Evolutionary conservation across 345 rosid genomes (phyloP), one percentile per base, ranked within the genome.

Genomic region (Brassica nigra): DNA sequence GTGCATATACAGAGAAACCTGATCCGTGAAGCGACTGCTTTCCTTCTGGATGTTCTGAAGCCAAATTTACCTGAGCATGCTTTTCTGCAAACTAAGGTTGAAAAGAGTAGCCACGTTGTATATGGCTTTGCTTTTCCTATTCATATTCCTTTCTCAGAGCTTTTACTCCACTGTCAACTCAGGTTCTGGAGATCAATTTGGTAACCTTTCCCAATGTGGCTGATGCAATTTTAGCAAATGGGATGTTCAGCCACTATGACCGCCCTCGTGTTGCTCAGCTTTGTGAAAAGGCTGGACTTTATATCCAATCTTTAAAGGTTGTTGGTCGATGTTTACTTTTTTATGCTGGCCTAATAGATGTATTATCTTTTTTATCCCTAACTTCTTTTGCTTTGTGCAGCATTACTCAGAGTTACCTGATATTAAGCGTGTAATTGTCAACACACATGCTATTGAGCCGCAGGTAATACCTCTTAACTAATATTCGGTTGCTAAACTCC

Each of bases 391-490:
- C 76, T 75, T 77, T 83, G 28, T 87, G 92, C 94, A 93, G 99
- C 99, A 96, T 82, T 96, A 93, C 85, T 72, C 92, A 2, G 99
- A 96, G 90, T 81, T 96, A 83, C 97, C 99, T 11, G 99, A 96
- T 88, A 90, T 96, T 76, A 96, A 96, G 79, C 98, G 99, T 87
- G 97, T 96, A 63, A 96, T 96, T 49, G 99, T 96, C 81, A 93
- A 96, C 86, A 96, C 99, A 16, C 98, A 96, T 92, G 99, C 97
- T 42, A 96, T 96, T 83, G 99, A 96, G 91, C 99, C 99, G 15
- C 99, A 93, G 97, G 99, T 93, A 76, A 75, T 64, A 54, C 65
- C 30, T 75, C 36, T 34, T 27, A 44, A 76, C 77, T 58, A 66
- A 44, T 49, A 11, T 30, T 70, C 37, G 37, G 61, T 59, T 77